Base-by-base conservation (phyloP, 768 basidiomycete species). In the Leucosporidium scottii region DNA sequence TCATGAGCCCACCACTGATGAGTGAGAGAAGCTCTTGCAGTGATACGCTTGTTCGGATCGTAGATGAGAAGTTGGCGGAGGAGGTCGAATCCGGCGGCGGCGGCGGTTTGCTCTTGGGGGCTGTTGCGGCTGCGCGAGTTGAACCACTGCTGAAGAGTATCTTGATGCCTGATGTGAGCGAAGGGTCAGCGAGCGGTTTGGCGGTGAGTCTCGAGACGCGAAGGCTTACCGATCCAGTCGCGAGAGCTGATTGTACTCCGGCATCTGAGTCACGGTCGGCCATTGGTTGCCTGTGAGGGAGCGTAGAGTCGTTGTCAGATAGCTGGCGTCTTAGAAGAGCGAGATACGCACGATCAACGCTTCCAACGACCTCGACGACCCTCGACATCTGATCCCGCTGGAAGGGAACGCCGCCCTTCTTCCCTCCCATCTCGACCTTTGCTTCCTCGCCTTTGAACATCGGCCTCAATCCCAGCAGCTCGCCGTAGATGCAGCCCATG, bases 361-460 rank as follows among this genome's bases (percentile, higher is more conserved):
- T 91, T 7, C 96, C 93, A 23, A 96, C 78, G 0, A 98, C 87
- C 74, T 99, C 96, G 66, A 97, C 88, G n/a, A 99, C 96, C 79
- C 91, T 93, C 31, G 90, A 79, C 67, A 98, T 82, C 75, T 99
- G 96, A 78, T 98, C 96, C 64, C 87, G 83, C 77, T 99, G 96
- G 77, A 98, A 99, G 0, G 96, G 96, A 0, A 98, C 87, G 67
- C 91, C 92, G 15, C 71, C 70, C 82, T 98, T 98, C 82, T 97
- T 94, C n/a, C 66, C 55, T 23, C 73, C 68, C 25, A 70, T 67
- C 76, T 98, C 96, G 53, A 97, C 78, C 78, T 99, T 98, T 1
- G 96, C 96, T 79, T 98, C 96, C 78, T 99, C 96, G 17, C 94
- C 96, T 51, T 99, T 99, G 82, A 98, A 98, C 71, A 99, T 98